Conservation (phyloP, 805 yeast species). For the Jamesozyma gamospora region DNA sequence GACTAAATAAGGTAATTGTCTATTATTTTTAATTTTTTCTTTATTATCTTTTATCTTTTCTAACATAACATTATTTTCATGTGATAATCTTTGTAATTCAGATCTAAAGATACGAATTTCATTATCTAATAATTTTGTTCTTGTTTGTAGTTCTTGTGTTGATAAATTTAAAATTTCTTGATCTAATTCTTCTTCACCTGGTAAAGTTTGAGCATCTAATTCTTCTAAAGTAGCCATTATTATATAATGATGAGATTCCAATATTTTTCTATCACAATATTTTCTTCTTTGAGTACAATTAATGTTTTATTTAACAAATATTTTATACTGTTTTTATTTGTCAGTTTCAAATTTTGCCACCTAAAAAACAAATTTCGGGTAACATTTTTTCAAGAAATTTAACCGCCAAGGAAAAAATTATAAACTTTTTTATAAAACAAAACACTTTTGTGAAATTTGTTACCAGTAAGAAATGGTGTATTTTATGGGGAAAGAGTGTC, state of each 20-base stretch:
- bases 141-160: constrained; percentile 72
- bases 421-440: no score
- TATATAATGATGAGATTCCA: no score
- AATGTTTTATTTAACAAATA: not conserved
- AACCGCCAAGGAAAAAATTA: no score
- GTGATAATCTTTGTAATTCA: constrained; percentile 80
- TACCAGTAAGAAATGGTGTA: no score
- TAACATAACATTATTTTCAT: constrained; percentile 86
- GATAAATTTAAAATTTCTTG: constrained; percentile 71
- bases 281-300: not conserved
- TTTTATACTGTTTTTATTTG: not conserved
- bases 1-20: constrained; percentile 89
- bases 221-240: constrained; percentile 80
- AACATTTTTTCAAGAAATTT: no score
- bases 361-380: not conserved
- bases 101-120: constrained; percentile 92
- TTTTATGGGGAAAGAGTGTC: no score
- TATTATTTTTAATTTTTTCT: constrained; percentile 90
- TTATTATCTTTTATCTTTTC: constrained; percentile 92
- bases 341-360: not conserved
- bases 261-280: not conserved
- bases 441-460: no score
- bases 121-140: constrained; percentile 82
- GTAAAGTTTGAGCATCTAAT: constrained; percentile 42
- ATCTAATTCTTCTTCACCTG: constrained; percentile 54